These are phyloP conservation scores for Exserohilum rostratum DNA, from an alignment of 2,329 filamentous ascomycete genomes.

Conservation along the genomic window DNA sequence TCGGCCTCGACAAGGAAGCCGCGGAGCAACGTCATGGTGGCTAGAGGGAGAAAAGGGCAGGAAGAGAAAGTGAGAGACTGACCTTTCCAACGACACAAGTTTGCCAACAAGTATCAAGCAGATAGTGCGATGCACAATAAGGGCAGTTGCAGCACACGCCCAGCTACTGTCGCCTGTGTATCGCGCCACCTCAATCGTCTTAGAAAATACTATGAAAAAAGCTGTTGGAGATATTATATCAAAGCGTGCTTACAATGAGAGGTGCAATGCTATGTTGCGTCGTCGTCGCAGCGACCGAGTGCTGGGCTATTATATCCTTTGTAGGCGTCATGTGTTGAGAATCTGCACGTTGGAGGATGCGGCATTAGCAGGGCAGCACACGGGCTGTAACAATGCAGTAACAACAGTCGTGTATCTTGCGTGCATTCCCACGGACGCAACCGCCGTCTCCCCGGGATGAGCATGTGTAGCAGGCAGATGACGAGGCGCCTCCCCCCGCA, in stretches of 20 bases:
- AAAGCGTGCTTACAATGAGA: conserved; percentile 23
- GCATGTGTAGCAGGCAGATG: conserved; percentile 35
- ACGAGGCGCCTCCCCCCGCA: conserved; percentile 34
- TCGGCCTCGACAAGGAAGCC: conserved; percentile 28
- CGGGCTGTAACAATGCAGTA: conserved; percentile 33
- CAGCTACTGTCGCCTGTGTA: conserved; percentile 1
- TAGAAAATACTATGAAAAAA: conserved; percentile 41
- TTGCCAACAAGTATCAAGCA: conserved; percentile 18
- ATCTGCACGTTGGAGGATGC: conserved; percentile 35
- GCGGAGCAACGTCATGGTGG: conserved; percentile 12
- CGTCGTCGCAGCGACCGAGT: conserved; percentile 30
- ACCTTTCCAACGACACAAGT: conserved; percentile 26
- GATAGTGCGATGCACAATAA: conserved; percentile 21
- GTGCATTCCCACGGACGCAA: conserved; percentile 30
- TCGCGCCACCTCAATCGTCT: conserved; percentile 4
- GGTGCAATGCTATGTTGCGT: conserved; percentile 34
- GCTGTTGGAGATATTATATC: conserved; percentile 46
- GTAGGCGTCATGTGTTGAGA: conserved; percentile 23
- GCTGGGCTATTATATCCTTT: conserved; percentile 39
- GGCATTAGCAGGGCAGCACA: conserved; percentile 27
- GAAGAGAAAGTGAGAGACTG: conserved; percentile 17
- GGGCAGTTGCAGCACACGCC: neutral
- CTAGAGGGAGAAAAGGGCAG: no score
- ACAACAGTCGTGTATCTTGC: conserved; percentile 40
- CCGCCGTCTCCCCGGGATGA: conserved; percentile 39